Conservation (phyloP, 192 early-diverging fungal genomes). For the Pilaira anomala region DNA sequence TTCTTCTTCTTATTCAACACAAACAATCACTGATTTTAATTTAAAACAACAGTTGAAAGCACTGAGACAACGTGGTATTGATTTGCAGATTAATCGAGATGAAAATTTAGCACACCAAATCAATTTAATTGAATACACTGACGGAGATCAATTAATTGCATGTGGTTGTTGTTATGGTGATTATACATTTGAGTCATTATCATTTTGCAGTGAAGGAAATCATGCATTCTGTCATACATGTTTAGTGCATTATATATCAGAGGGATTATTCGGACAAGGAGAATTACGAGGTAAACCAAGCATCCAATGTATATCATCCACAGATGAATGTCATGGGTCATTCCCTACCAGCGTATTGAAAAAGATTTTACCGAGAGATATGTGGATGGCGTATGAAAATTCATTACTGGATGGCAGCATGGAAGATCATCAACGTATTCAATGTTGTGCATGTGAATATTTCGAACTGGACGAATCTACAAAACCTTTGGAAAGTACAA, state of each 20-base stretch:
- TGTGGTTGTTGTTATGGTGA: slow-evolving; percentile 49
- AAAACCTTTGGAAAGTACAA: slow-evolving; percentile 5
- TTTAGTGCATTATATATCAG: slow-evolving; percentile 37
- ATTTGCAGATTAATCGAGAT: slow-evolving; percentile 27
- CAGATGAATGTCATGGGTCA: slow-evolving; percentile 29
- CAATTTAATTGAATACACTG: slow-evolving; percentile 36
- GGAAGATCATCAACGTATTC: slow-evolving; percentile 16
- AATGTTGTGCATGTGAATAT: slow-evolving; percentile 38
- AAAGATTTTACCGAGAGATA: slow-evolving; percentile 16
- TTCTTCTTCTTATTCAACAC: neutral
- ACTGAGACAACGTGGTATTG: slow-evolving; percentile 5
- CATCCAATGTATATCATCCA: slow-evolving; percentile 32
- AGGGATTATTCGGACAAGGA: slow-evolving; percentile 46
- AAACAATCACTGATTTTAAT: slow-evolving; percentile 27
- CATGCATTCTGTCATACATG: slow-evolving; percentile 45
- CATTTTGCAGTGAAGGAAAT: slow-evolving; percentile 37
- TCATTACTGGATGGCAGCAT: slow-evolving; percentile 26
- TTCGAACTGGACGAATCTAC: slow-evolving; percentile 36
- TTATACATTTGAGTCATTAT: slow-evolving; percentile 42
- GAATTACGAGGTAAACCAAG: slow-evolving; percentile 25
- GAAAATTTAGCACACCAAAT: slow-evolving; percentile 26
- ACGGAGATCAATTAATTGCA: slow-evolving; percentile 35
- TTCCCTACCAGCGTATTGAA: slow-evolving; percentile 19
- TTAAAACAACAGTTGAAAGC: neutral
- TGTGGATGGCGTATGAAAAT: slow-evolving; percentile 34